Evolutionary conservation across 257 asterid genomes (phyloP).

Genomic region (Vinca minor): DNA sequence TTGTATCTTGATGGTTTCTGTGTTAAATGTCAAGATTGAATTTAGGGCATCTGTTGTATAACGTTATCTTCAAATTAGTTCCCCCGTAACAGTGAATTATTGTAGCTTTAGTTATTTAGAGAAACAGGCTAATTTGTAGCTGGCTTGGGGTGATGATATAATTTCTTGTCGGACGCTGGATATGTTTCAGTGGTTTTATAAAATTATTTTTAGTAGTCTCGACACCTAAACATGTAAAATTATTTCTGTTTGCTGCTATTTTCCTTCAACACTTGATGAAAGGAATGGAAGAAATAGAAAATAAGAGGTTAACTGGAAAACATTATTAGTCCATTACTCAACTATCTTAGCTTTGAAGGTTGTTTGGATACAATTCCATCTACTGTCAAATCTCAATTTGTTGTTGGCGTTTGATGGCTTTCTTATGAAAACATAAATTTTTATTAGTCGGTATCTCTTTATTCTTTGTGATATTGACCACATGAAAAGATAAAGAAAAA

Average conservation of each 20-base stretch:
- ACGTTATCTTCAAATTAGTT: slow-evolving; percentile 27
- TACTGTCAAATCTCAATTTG: too few species aligned
- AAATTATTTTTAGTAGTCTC: slow-evolving; percentile 23
- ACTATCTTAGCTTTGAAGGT: too few species aligned
- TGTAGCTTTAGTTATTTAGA: slow-evolving; percentile 30
- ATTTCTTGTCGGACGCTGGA: slow-evolving; percentile 19
- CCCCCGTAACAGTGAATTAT: slow-evolving; percentile 22
- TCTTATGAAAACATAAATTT: too few species aligned
- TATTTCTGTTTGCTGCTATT: neutral
- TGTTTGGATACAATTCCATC: too few species aligned
- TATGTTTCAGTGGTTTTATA: slow-evolving; percentile 24
- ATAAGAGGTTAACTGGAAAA: too few species aligned
- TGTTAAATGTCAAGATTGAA: slow-evolving; percentile 27
- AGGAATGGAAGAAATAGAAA: too few species aligned
- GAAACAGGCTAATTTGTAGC: slow-evolving; percentile 25
- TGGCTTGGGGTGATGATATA: slow-evolving; percentile 25
- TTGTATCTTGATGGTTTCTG: slow-evolving; percentile 15
- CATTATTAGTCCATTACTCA: too few species aligned
- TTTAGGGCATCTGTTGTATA: slow-evolving; percentile 45
- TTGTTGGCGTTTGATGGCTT: too few species aligned
- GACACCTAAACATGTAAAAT: slow-evolving; percentile 33
- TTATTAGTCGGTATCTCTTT: too few species aligned
- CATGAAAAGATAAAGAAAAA: neutral
- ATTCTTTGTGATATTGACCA: too few species aligned
- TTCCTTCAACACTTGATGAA: too few species aligned